Conservation (phyloP, 2,329 filamentous ascomycete genomes). For the Atkinsonella hypoxylon region DNA sequence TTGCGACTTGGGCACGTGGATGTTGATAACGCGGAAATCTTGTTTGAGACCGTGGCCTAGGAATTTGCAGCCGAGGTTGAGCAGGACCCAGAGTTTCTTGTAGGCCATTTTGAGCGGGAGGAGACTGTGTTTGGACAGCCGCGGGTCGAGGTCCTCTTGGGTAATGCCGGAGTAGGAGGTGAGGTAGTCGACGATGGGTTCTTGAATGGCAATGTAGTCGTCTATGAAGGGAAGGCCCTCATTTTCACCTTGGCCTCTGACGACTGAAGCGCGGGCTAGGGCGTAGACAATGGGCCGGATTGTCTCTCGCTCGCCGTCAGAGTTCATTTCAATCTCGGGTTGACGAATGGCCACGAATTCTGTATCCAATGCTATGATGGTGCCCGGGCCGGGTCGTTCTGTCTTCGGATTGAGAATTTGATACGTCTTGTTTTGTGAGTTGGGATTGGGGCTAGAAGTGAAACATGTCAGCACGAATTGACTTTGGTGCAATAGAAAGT, state of each 20-base stretch:
- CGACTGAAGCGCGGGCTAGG: slow-evolving; percentile 82
- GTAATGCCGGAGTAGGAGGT: slow-evolving; percentile 91
- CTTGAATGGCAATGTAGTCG: slow-evolving; percentile 87
- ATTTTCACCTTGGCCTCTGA: slow-evolving; percentile 65
- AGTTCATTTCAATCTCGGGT: slow-evolving; percentile 92
- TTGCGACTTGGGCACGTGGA: slow-evolving; percentile 81
- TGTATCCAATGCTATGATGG: slow-evolving; percentile 81
- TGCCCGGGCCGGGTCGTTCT: slow-evolving; percentile 60
- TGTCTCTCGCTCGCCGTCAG: slow-evolving; percentile 82
- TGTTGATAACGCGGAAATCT: slow-evolving; percentile 97
- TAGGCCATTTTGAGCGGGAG: slow-evolving; percentile 84
- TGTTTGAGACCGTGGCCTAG: slow-evolving; percentile 87
- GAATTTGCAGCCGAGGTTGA: slow-evolving; percentile 90
- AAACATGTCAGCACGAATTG: neutral
- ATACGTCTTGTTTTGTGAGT: slow-evolving; percentile 37
- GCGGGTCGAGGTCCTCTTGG: slow-evolving; percentile 69
- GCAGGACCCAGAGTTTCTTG: slow-evolving; percentile 93
- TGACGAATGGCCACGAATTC: slow-evolving; percentile 91
- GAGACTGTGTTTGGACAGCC: slow-evolving; percentile 67
- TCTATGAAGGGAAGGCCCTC: slow-evolving; percentile 89
- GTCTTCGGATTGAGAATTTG: slow-evolving; percentile 40
- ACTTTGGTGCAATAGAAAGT: slow-evolving; percentile 1
- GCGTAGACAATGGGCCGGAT: slow-evolving; percentile 85
- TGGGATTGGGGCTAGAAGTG: slow-evolving; percentile 24
- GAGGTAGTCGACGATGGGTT: slow-evolving; percentile 88